Evolutionary conservation across 352 stramenopile genomes (phyloP), one percentile per base, ranked within the genome.

Genomic region (Blastocystis sp.): DNA sequence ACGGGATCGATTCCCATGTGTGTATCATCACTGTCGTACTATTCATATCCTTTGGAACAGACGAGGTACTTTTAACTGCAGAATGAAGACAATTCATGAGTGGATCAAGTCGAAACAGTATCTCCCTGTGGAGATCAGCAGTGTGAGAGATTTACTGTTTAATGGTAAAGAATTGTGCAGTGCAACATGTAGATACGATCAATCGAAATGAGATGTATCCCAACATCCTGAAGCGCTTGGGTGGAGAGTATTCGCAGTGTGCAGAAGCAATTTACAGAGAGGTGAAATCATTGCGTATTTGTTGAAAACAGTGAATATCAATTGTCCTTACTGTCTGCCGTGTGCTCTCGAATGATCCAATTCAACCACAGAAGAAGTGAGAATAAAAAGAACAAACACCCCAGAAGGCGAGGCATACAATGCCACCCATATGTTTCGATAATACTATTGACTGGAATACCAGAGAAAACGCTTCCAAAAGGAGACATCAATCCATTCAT

Each of bases 401-500:
- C 15, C 69, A 80, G 50, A 1, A 47, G 13, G 15, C 29, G 29
- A 43, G 69, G 69, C 39, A 80, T 11, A 3, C 2, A 41, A 1
- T 62, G 7, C 69, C 69, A 80, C 43, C 69, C 69, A 9, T n/a
- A 63, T 8, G 3, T 61, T 20, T 61, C 20, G 54, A 80, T 80
- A 1, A 80, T 2, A 3, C 43, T 23, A 61, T 80, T 80, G 18
- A 80, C 69, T 2, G 69, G 69, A 80, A 80, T 37, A 20, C 69
- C 69, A 23, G 69, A 80, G 37, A 80, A 80, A 2, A 80, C 69
- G 54, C 69, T 80, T 80, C 69, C 69, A 20, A 80, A 62, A 15
- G 69, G 69, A 18, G 69, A 80, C 29, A 80, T 39, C 54, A 80
- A 50, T 5, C 69, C 69, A 23, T 80, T 80, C 69, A 80, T 80